phyloP scores from a whole-genome alignment of 257 asterid species.

The Prunella vulgaris region DNA sequence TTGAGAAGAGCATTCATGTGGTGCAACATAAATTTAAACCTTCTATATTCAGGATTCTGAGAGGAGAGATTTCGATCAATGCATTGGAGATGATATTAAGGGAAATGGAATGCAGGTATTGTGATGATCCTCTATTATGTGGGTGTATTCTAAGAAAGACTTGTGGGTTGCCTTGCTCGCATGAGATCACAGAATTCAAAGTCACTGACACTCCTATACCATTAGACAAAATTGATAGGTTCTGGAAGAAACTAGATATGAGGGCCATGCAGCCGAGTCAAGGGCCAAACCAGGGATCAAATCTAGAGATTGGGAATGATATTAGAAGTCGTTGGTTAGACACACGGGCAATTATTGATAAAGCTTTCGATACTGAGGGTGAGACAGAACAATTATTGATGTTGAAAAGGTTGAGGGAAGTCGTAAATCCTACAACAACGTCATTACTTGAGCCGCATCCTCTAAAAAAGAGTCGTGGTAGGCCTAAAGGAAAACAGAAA shows the following conservation, averaged over 20 bases:
- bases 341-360: too few species aligned
- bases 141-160: not conserved
- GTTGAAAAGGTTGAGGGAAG: too few species aligned
- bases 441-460: not conserved
- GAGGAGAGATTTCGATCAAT: not conserved
- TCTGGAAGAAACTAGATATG: not conserved
- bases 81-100: not conserved
- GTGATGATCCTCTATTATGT: not conserved
- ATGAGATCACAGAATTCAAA: not conserved
- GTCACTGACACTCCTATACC: not conserved
- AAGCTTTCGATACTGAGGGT: too few species aligned
- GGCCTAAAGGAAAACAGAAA: not conserved
- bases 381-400: too few species aligned
- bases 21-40: not conserved
- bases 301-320: not conserved
- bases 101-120: not conserved
- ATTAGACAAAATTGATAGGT: not conserved
- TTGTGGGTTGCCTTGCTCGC: not conserved
- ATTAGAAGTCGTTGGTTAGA: not conserved
- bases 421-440: not conserved
- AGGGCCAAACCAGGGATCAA: not conserved
- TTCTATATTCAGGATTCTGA: not conserved
- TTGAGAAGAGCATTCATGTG: not conserved
- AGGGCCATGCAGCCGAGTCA: not conserved
- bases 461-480: not conserved